Base-by-base conservation (phyloP, 2,329 filamentous ascomycete species). In the Fusarium albosuccineum region DNA sequence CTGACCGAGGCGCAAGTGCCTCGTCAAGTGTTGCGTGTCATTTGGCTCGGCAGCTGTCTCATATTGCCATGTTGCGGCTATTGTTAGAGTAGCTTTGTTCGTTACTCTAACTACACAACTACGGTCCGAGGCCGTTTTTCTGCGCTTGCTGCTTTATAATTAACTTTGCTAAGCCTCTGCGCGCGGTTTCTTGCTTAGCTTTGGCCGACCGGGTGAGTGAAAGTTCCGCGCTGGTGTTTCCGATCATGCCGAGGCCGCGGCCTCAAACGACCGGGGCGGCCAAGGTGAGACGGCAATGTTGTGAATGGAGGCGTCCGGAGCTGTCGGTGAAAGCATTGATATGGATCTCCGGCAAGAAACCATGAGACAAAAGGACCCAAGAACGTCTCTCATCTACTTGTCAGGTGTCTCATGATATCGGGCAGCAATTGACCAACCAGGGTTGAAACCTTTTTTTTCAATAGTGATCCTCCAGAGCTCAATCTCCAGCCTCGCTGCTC, bases 381-480 rank as follows among this genome's bases (percentile, higher is more conserved):
- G 45, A 49, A 45, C 46, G 36, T 49, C 29, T 57, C 36, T 66
- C 42, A 33, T 10, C 27, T 36, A 40, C 16, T 9, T 51, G 49
- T 62, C n/a, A 41, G 52, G 33, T 67, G 62, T 67, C 64, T 64
- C 65, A 65, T 61, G 60, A 51, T 14, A 22, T 27, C 41, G 33
- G 36, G 14, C 11, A 17, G 22, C 9, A 46, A 53, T 40, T 56
- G 54, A 14, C 41, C 49, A 50, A 51, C 46, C 60, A 66, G 44
- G 48, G 34, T 45, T 11, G 26, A 51, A 33, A 39, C 13, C 39
- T 45, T 42, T 30, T 30, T 57, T 17, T 22, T 40, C 11, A 14
- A 22, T 22, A 22, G 22, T 41, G 39, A 41, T 22, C 16, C 8
- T 17, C 11, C 39, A 9, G 6, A 17, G 8, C 22, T 17, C 30